Evolutionary conservation across 2,329 filamentous ascomycete species (phyloP), one percentile per base, ranked within the genome.

Genomic region (Leptographium procerum): DNA sequence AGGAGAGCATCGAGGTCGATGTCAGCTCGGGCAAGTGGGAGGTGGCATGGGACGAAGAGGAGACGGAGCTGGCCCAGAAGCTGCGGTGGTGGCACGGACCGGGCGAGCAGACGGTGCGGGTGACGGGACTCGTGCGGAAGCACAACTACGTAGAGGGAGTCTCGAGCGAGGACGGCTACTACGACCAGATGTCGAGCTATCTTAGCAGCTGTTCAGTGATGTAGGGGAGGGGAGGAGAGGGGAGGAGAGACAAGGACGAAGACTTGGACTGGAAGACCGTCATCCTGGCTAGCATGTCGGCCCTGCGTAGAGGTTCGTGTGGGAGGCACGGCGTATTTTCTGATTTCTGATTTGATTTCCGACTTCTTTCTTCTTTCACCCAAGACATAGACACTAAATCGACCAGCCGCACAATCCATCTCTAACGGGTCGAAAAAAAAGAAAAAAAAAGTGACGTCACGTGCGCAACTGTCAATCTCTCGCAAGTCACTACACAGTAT

Each of bases 31-130:
- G 95, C 8, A 94, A 92, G 68, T 99, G 91, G 91, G 85, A 87
- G 64, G 89, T 97, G 61, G 84, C 83, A 64, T 80, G 77, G 6
- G 85, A 91, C 61, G 87, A 91, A 58, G 80, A 83, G 10, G 82
- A 88, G 61, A 83, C 82, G 0, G 83, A 83, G 6, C 75, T 83
- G 64, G 76, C 90, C 61, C 92, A 96, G 73, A 81, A 81, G 63
- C 73, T 99, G 62, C 83, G 83, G 65, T 99, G 94, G 94, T 96
- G 92, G 91, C 91, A 99, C 72, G 83, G 83, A 1, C 86, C 87
- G 58, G 94, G 92, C 2, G 84, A 91, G 64, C 92, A 97, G 72
- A 84, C 75, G 53, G 77, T 99, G 57, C 87, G 81, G 61, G 79
- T 96, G 10, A 85, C 81, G 24, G 94, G 94, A 0, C 73, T 89